phyloP scores from a whole-genome alignment of 257 asterid genomes.

The Solanum megistacrolobum region DNA sequence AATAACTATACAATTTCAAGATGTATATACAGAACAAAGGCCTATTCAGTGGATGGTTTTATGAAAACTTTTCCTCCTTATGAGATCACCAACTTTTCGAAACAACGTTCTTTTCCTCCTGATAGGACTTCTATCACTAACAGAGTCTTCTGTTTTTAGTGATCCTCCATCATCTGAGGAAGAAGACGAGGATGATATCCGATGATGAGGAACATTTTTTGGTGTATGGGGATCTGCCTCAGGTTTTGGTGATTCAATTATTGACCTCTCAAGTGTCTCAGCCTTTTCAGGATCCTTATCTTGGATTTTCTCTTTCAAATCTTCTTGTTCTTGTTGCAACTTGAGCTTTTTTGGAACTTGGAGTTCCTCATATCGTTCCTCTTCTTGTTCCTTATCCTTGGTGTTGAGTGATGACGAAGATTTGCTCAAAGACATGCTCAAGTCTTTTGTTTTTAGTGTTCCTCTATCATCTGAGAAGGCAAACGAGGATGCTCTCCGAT shows the following conservation, averaged over 20 bases:
- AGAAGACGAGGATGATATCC: conserved; percentile 18
- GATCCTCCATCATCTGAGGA: conserved; percentile 23
- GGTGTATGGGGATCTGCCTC: conserved; percentile 4
- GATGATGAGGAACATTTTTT: background rate
- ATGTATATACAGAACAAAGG: background rate
- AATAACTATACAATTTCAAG: background rate
- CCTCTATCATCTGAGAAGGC: conserved; percentile 24
- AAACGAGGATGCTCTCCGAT: conserved; percentile 15
- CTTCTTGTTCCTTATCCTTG: background rate
- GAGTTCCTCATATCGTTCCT: background rate
- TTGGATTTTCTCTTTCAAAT: background rate
- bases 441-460: conserved; percentile 20
- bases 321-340: conserved; percentile 28
- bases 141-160: conserved; percentile 19
- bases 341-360: conserved; percentile 13
- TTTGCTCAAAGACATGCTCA: background rate
- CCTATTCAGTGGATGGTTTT: conserved; percentile 10
- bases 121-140: conserved; percentile 23
- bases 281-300: conserved; percentile 56
- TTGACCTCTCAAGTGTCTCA: conserved; percentile 58
- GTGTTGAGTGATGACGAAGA: conserved; percentile 29
- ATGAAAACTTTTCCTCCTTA: conserved; percentile 33
- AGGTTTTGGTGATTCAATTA: conserved; percentile 22
- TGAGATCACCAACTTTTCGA: conserved; percentile 54
- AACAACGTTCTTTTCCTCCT: conserved; percentile 41